Evolutionary conservation across 108 stramenopile species (phyloP).

Genomic region (Parietichytrium sp.): DNA sequence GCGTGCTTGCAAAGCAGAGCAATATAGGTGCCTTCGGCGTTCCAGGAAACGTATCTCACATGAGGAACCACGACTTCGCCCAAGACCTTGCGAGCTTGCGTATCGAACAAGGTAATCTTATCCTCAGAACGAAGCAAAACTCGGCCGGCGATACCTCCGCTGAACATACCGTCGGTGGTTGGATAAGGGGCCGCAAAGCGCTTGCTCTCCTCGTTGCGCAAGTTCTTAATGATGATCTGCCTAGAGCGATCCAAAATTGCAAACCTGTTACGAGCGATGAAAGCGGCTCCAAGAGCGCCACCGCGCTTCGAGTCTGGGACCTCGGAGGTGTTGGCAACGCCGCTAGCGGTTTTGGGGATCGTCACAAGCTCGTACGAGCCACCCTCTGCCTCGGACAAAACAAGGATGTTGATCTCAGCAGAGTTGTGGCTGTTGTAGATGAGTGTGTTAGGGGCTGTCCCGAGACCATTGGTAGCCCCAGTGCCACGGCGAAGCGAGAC

Average conservation of each 20-base stretch:
- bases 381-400: slow-evolving; percentile 82
- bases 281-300: slow-evolving; percentile 81
- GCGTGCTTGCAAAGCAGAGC: slow-evolving; percentile 88
- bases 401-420: slow-evolving; percentile 80
- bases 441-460: slow-evolving; percentile 81
- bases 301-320: slow-evolving; percentile 85
- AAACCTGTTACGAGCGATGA: slow-evolving; percentile 89
- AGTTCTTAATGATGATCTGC: slow-evolving; percentile 89
- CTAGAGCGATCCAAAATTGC: slow-evolving; percentile 84
- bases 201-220: slow-evolving; percentile 92
- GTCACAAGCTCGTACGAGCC: slow-evolving; percentile 92
- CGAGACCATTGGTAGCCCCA: slow-evolving; percentile 82
- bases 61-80: slow-evolving; percentile 90
- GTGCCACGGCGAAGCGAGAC: slow-evolving; percentile 79
- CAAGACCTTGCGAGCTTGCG: slow-evolving; percentile 87
- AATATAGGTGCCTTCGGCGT: slow-evolving; percentile 76
- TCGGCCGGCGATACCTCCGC: slow-evolving; percentile 89
- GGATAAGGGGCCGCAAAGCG: slow-evolving; percentile 82
- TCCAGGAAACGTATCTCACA: slow-evolving; percentile 91
- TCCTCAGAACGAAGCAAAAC: slow-evolving; percentile 88
- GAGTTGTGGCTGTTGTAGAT: slow-evolving; percentile 93
- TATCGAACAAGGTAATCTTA: slow-evolving; percentile 91
- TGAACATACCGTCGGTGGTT: slow-evolving; percentile 82
- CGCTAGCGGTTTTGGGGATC: slow-evolving; percentile 60
- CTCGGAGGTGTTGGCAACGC: slow-evolving; percentile 62